Conservation (phyloP, 768 basidiomycete genomes). For the Suillus clintonianus region DNA sequence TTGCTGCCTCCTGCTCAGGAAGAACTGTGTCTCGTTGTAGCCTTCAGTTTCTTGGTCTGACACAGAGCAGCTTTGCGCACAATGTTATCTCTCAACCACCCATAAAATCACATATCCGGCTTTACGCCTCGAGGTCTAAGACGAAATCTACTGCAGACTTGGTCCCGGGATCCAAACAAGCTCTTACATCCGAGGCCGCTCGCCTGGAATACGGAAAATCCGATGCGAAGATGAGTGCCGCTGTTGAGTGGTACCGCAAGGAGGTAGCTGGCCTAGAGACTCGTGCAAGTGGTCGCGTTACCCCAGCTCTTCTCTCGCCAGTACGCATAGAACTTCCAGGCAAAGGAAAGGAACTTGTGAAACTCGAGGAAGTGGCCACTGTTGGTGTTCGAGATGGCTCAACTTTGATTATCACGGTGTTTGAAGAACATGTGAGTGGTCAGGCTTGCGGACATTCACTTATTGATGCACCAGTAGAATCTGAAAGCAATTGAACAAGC, state of each 20-base stretch:
- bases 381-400: slow-evolving; percentile 81
- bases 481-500: slow-evolving; percentile 76
- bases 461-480: slow-evolving; percentile 51
- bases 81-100: not conserved
- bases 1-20: not conserved
- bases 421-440: slow-evolving; percentile 70
- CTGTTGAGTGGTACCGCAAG: slow-evolving; percentile 75
- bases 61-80: not conserved
- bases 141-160: slow-evolving; percentile 56
- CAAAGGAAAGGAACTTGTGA: slow-evolving; percentile 34
- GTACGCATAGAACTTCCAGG: slow-evolving; percentile 61
- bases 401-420: slow-evolving; percentile 70
- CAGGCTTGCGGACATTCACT: slow-evolving; percentile 9
- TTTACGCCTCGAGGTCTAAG: slow-evolving; percentile 32
- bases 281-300: slow-evolving; percentile 76
- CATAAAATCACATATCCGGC: slow-evolving; percentile 10
- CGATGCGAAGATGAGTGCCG: slow-evolving; percentile 61
- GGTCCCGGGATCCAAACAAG: slow-evolving; percentile 68
- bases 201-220: slow-evolving; percentile 63
- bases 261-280: slow-evolving; percentile 73
- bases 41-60: not conserved
- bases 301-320: slow-evolving; percentile 67
- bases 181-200: slow-evolving; percentile 53
- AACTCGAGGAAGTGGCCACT: slow-evolving; percentile 74
- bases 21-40: not conserved